phyloP scores from a whole-genome alignment of 495 filamentous ascomycete species.

The Melanomma pulvis-pyrius region DNA sequence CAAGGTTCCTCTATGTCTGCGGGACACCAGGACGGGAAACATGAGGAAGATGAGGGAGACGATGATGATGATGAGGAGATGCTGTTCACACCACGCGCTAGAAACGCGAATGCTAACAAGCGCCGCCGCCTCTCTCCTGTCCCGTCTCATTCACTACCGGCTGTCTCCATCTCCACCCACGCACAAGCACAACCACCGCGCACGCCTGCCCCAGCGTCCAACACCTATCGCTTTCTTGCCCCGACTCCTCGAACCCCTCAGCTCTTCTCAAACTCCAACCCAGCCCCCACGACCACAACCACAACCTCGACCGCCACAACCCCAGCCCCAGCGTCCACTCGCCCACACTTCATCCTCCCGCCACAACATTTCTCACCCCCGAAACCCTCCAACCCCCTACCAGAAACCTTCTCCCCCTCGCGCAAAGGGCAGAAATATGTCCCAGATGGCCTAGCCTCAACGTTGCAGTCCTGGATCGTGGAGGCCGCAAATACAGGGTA shows the following conservation, averaged over 20 bases:
- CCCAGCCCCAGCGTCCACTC: not conserved
- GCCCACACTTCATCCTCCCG: conserved; percentile 32
- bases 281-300: conserved; percentile 1
- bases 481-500: conserved; percentile 41
- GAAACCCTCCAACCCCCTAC: conserved; percentile 32
- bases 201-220: conserved; percentile 2
- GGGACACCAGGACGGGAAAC: not conserved
- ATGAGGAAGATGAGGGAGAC: conserved; percentile 6
- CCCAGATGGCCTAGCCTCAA: conserved; percentile 45
- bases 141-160: not conserved
- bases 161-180: not conserved
- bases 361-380: conserved; percentile 9
- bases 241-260: conserved; percentile 3
- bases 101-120: conserved; percentile 3
- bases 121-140: conserved; percentile 26
- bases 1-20: not conserved
- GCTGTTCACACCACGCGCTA: conserved; percentile 16
- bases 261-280: conserved; percentile 5
- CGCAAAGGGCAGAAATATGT: conserved; percentile 47
- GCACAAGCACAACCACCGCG: not conserved
- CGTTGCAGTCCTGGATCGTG: conserved; percentile 44
- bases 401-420: conserved; percentile 47
- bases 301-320: not conserved
- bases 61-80: conserved; percentile 31
- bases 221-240: conserved; percentile 22